Conservation (phyloP, 352 stramenopile species). For the Pythium grandisporangium region DNA sequence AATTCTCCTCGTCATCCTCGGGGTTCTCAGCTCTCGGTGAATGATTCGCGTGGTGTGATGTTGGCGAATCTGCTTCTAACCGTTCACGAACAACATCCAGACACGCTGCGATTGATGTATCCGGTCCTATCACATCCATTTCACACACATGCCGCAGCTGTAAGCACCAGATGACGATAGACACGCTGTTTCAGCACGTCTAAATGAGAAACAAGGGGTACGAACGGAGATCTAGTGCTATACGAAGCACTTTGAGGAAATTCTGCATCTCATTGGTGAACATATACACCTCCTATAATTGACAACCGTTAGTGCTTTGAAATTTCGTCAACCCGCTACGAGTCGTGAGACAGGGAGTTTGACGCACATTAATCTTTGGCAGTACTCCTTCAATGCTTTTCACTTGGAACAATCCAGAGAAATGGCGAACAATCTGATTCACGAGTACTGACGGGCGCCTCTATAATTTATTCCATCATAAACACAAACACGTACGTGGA, state of each 20-base stretch:
- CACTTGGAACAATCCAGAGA: slow-evolving; percentile 83
- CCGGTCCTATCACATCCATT: background rate
- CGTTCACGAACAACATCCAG: background rate
- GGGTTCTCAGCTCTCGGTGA: too few relatives aligned
- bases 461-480: slow-evolving; percentile 13
- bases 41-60: too few relatives aligned
- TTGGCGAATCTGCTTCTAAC: too few relatives aligned
- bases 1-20: slow-evolving; percentile 22
- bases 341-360: too few relatives aligned
- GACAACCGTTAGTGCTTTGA: too few relatives aligned
- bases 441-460: slow-evolving; percentile 68
- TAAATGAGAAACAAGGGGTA: slow-evolving; percentile 2
- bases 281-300: slow-evolving; percentile 64
- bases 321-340: too few relatives aligned
- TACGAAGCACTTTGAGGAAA: slow-evolving; percentile 54
- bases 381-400: slow-evolving; percentile 80
- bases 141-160: too few relatives aligned
- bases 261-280: slow-evolving; percentile 85
- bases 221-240: slow-evolving; percentile 59
- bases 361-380: slow-evolving; percentile 83
- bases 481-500: too few relatives aligned
- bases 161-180: too few relatives aligned
- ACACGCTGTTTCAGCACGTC: background rate
- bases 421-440: slow-evolving; percentile 84
- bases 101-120: background rate